Evolutionary conservation across 2,329 filamentous ascomycete genomes (phyloP).

Genomic region (Fusarium ramigenum): DNA sequence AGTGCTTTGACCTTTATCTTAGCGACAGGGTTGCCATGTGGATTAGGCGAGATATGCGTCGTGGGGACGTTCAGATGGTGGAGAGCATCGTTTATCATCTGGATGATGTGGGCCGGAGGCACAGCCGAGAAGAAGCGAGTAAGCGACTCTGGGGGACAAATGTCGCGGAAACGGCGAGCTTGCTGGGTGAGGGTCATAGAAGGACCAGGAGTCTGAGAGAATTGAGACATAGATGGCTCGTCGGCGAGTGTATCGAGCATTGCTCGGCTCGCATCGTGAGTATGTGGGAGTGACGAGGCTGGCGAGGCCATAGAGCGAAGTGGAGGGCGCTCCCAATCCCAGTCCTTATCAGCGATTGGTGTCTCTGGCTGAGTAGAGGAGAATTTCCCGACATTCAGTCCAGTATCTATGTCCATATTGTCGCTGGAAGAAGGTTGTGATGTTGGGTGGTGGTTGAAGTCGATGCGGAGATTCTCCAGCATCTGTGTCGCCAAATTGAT

Average conservation of each 20-base stretch:
- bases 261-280: conserved; percentile 50
- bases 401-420: conserved; percentile 75
- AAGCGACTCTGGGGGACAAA: conserved; percentile 86
- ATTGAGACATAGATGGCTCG: conserved; percentile 88
- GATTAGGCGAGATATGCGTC: conserved; percentile 57
- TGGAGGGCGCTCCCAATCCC: conserved; percentile 87
- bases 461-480: conserved; percentile 89
- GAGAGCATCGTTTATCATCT: conserved; percentile 81
- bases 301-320: conserved; percentile 61
- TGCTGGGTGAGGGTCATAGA: conserved; percentile 88
- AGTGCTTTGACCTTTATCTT: conserved; percentile 78
- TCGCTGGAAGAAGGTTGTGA: conserved; percentile 56
- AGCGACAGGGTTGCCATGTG: conserved; percentile 65
- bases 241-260: conserved; percentile 76
- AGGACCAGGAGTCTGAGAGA: conserved; percentile 80
- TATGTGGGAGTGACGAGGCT: conserved; percentile 47
- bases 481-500: conserved; percentile 91
- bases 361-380: conserved; percentile 89
- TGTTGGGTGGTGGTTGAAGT: conserved; percentile 77
- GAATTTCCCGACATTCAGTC: conserved; percentile 59
- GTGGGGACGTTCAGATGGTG: conserved; percentile 86
- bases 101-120: conserved; percentile 77
- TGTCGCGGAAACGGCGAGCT: conserved; percentile 88
- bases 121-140: conserved; percentile 93
- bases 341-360: conserved; percentile 76